Conservation (phyloP, 306 rosid species). For the Lathyrus aphaca region DNA sequence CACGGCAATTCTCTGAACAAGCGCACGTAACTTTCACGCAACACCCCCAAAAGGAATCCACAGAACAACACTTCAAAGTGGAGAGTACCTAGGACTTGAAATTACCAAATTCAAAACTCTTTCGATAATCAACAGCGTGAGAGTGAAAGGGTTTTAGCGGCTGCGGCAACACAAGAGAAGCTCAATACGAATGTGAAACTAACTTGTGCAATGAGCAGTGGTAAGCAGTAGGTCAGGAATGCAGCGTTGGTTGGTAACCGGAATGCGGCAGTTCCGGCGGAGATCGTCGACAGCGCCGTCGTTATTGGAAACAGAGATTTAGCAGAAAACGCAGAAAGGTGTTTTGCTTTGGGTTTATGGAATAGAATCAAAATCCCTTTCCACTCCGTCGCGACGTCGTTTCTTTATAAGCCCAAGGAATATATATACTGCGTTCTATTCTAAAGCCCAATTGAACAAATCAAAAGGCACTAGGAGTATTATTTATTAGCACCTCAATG, state of each 20-base stretch:
- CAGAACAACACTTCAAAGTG: conserved; percentile 23
- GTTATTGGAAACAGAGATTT: conserved; percentile 19
- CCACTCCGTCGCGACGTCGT: conserved; percentile 16
- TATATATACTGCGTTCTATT: background rate
- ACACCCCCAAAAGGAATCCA: conserved; percentile 15
- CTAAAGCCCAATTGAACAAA: background rate
- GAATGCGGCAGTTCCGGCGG: conserved; percentile 36
- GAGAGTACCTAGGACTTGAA: background rate
- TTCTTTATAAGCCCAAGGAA: background rate
- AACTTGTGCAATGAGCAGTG: too few relatives aligned
- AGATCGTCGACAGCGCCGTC: conserved; percentile 20
- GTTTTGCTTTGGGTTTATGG: conserved; percentile 14
- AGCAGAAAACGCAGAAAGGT: background rate
- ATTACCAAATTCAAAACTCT: conserved; percentile 1
- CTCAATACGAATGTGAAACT: too few relatives aligned
- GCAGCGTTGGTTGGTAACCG: background rate
- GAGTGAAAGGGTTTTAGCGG: background rate
- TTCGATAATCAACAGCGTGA: background rate
- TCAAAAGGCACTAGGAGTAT: background rate
- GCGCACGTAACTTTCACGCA: conserved; percentile 34
- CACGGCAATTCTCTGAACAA: background rate
- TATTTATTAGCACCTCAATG: background rate
- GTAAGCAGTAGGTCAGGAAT: background rate
- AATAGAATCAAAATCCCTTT: background rate
- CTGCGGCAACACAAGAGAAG: background rate